Base-by-base conservation (phyloP, 768 basidiomycete species). In the Mycena vitilis region DNA sequence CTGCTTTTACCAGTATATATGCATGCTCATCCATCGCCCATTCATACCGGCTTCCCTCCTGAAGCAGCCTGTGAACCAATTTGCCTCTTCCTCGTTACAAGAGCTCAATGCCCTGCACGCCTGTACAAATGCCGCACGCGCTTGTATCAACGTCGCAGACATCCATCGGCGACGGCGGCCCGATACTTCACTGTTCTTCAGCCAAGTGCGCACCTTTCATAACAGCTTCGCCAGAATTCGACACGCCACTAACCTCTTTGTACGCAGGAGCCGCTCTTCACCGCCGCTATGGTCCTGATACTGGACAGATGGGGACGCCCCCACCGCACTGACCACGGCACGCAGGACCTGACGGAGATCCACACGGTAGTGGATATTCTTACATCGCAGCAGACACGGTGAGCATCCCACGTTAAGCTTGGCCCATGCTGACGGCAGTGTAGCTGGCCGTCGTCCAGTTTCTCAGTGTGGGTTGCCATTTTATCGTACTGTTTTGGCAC, bases 181-280 rank as follows among this genome's bases (percentile, higher is more conserved):
- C 2, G 30, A 59, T 13, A 53, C 44, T 44, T 57, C 64, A 2
- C 9, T 66, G 15, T 60, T 65, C 23, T 65, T 53, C 25, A 53
- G 49, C 34, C 37, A 65, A 37, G 64, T 51, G 36, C 12, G 34
- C 20, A 34, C 4, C 7, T 40, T 30, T 2, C 30, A n/a, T n/a
- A 30, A 5, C 30, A 3, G 30, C 5, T 30, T 30, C 30, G 30
- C 30, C 30, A 30, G 30, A 30, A 30, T 30, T 5, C 2, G 30
- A 30, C 30, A 5, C 30, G 30, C 30, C 30, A 30, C 30, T 40
- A 40, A 40, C 10, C 1, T 40, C 15, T 40, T 11, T 1, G 11
- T 40, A 20, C 16, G 30, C 42, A 58, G 57, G 25, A 58, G 5
- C 25, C 57, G 11, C 30, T 58, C 10, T 58, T 58, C 40, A 45